Conservation (phyloP, 768 basidiomycete species). For the Boletus fagicola region DNA sequence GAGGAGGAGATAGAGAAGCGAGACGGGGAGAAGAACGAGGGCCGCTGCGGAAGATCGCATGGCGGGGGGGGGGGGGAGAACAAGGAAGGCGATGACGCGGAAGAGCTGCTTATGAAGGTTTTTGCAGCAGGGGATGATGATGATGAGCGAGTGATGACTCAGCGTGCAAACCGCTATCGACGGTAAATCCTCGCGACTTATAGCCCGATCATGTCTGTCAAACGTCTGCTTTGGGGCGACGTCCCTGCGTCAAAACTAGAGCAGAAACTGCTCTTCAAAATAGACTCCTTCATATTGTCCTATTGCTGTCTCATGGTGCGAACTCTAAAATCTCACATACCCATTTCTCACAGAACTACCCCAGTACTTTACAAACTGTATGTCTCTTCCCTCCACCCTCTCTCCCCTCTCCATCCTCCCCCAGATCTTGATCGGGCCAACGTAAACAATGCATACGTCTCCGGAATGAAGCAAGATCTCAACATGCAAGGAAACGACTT, state of each 20-base stretch:
- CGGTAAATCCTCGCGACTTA: background rate
- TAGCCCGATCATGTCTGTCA: background rate
- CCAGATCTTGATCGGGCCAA: slow-evolving; percentile 68
- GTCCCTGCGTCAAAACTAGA: slow-evolving; percentile 32
- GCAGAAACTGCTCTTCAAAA: slow-evolving; percentile 52
- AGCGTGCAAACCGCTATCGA: no score
- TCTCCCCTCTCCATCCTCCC: background rate
- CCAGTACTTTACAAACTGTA: slow-evolving; percentile 69
- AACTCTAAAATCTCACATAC: background rate
- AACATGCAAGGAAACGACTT: slow-evolving; percentile 62
- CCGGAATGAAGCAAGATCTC: slow-evolving; percentile 74
- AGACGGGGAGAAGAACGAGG: background rate
- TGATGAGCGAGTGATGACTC: background rate
- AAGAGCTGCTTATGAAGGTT: slow-evolving; percentile 13
- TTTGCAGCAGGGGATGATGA: background rate
- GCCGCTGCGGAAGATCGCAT: slow-evolving; percentile 11
- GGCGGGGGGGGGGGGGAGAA: background rate
- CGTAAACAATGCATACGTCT: slow-evolving; percentile 73
- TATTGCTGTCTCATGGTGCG: slow-evolving; percentile 68
- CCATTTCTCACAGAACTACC: slow-evolving; percentile 4
- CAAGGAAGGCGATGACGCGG: slow-evolving; percentile 1
- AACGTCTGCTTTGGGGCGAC: background rate
- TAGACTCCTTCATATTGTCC: slow-evolving; percentile 67
- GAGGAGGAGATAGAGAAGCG: slow-evolving; percentile 6
- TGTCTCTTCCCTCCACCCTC: slow-evolving; percentile 8